Evolutionary conservation across 2,329 filamentous ascomycete genomes (phyloP), one percentile per base, ranked within the genome.

Genomic region (Alternaria novae-zelandiae): DNA sequence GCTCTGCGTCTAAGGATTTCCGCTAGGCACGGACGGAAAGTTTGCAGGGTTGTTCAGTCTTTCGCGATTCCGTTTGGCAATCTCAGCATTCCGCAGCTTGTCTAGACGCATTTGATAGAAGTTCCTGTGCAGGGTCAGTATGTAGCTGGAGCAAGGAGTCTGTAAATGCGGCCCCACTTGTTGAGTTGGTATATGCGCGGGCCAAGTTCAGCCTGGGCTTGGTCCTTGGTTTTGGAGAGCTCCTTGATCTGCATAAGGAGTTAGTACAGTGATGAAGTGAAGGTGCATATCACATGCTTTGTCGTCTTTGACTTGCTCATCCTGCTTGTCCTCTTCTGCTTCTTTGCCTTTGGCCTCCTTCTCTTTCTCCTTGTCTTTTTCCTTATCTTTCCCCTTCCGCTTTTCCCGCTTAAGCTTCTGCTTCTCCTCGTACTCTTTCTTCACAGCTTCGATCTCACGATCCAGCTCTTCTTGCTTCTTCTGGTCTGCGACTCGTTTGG

Each of bases 71-170:
- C 91, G 86, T 80, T 90, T 96, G 11, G 93, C 91, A 57, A 90
- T 85, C 75, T 96, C 92, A n/a, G 87, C 87, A 78, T 92, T 91
- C 46, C 90, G 87, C 75, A 94, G 90, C 76, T 91, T 91, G 77
- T 93, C 89, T 54, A 97, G 78, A 15, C 96, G 89, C 82, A 94
- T 92, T 71, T 95, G 91, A 77, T 93, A 96, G 80, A 99, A 97
- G 25, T 89, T 87, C 72, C 93, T 96, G 73, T 54, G 20, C 17
- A 49, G 17, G 30, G 41, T 64, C 26, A 28, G 54, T 45, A 50
- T 45, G 15, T 21, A 15, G 54, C 8, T 54, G n/a, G 15, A 26
- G 17, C 15, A 36, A 43, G 32, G 21, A 53, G 45, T n/a, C 41
- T 54, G 45, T 32, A 9, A 25, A n/a, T 13, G 25, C 10, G 51